Evolutionary conservation across 1,284 basidiomycete genomes (phyloP), one percentile per base, ranked within the genome.

Genomic region (Naganishia sp.): DNA sequence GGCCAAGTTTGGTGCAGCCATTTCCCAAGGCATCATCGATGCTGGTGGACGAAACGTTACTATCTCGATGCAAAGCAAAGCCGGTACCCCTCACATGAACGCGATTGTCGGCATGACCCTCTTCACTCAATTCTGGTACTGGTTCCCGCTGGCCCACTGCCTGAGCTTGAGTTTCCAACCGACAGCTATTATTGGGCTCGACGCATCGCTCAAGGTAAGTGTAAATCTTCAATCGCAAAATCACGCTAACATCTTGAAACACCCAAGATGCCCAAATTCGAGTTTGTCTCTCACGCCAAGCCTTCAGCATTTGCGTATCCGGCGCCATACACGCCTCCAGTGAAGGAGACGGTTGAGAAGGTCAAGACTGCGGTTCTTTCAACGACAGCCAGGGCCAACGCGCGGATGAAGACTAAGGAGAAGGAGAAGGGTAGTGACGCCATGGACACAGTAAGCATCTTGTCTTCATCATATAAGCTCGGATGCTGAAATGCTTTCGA

Each of bases 61-160:
- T 10, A 92, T 98, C 74, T 92, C 88, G 73, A 82, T 97, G 64
- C 89, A 93, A 76, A 95, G 91, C 74, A 87, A 90, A 69, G 92
- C 91, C 6, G 94, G 94, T 6, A 94, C 89, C 70, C 73, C 77
- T 45, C 94, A 96, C 78, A 94, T 92, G 72, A 90, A 86, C 65
- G 92, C 94, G 3, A 91, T 97, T 69, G 92, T 97, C 46, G 94
- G 94, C 33, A 94, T 97, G 90, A 87, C 89, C 18, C 80, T 98
- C 75, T 98, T 98, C 82, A 92, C 90, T 74, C 94, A 98, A 78
- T 97, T 97, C 81, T 98, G 94, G 94, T 97, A 97, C 78, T 98
- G 94, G 94, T 98, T 94, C 80, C 94, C 94, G 43, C 82, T 97
- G 33, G 92, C 93, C n/a, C 94, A 96, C 75, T 93, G 90, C 72